Evolutionary conservation across 2,329 filamentous ascomycete genomes (phyloP).

Genomic region (Fusarium avenaceum): DNA sequence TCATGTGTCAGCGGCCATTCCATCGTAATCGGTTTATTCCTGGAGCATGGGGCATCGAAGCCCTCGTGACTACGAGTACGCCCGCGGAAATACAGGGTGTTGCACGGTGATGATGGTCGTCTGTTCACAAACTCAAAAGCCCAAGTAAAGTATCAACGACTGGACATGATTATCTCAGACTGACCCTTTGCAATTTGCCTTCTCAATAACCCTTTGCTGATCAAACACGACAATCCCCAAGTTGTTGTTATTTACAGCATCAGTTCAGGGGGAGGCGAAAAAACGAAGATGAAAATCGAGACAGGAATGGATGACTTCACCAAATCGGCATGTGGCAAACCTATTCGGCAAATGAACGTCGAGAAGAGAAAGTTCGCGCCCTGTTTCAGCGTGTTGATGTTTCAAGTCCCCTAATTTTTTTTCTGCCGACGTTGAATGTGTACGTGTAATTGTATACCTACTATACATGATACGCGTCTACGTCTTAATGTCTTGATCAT

Average conservation of each 20-base stretch:
- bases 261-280: constrained; percentile 42
- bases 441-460: constrained; percentile 7
- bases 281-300: constrained; percentile 25
- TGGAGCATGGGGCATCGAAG: constrained; percentile 4
- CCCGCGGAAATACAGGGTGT: constrained; percentile 16
- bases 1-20: background rate
- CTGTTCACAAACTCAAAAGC: constrained; percentile 1
- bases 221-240: background rate
- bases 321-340: constrained; percentile 47
- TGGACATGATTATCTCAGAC: background rate
- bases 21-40: background rate
- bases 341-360: constrained; percentile 17
- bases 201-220: background rate
- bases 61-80: constrained; percentile 4
- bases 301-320: constrained; percentile 41
- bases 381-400: constrained; percentile 36
- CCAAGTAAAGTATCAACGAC: background rate
- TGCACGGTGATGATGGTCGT: background rate
- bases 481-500: constrained; percentile 9
- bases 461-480: constrained; percentile 10
- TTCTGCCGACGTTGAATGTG: background rate
- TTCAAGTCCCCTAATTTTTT: constrained; percentile 29
- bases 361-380: constrained; percentile 1
- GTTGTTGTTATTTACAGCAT: constrained; percentile 3
- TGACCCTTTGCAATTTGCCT: constrained; percentile 19